These are phyloP conservation scores for Juglanconis oblonga DNA, from an alignment of 2,329 filamentous ascomycete genomes.

Conservation along the genomic window DNA sequence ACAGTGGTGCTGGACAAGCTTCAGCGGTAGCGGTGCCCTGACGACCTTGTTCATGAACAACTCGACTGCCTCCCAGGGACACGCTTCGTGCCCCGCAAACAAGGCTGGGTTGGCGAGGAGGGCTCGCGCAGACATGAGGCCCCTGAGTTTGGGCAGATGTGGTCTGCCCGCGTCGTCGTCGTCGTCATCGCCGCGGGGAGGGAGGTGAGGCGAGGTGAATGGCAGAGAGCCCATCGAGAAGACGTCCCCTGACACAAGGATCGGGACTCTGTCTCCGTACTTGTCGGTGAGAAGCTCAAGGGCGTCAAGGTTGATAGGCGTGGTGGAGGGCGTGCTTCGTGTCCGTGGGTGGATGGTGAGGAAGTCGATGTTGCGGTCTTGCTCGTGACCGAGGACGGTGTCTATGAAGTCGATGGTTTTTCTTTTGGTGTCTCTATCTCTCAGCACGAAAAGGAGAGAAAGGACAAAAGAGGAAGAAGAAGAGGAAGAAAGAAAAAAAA, in stretches of 20 bases:
- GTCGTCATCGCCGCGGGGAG: constrained; percentile 26
- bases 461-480: background rate
- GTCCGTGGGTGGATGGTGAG: constrained; percentile 69
- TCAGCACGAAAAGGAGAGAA: background rate
- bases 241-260: constrained; percentile 68
- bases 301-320: constrained; percentile 60
- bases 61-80: constrained; percentile 62
- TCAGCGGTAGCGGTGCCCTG: constrained; percentile 57
- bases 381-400: constrained; percentile 54
- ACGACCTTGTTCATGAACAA: constrained; percentile 59
- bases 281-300: constrained; percentile 53
- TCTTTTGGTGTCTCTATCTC: constrained; percentile 23
- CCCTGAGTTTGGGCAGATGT: constrained; percentile 47
- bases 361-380: constrained; percentile 58
- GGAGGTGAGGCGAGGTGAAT: constrained; percentile 34
- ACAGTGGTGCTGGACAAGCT: constrained; percentile 60
- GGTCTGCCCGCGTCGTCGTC: constrained; percentile 22
- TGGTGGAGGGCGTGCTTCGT: constrained; percentile 56
- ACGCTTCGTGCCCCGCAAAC: constrained; percentile 55
- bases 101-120: constrained; percentile 66
- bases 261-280: constrained; percentile 54
- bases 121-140: constrained; percentile 69
- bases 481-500: background rate
- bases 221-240: constrained; percentile 54
- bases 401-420: constrained; percentile 61